Evolutionary conservation across 2,329 filamentous ascomycete species (phyloP).

Genomic region (Phaeosphaeria sp.): DNA sequence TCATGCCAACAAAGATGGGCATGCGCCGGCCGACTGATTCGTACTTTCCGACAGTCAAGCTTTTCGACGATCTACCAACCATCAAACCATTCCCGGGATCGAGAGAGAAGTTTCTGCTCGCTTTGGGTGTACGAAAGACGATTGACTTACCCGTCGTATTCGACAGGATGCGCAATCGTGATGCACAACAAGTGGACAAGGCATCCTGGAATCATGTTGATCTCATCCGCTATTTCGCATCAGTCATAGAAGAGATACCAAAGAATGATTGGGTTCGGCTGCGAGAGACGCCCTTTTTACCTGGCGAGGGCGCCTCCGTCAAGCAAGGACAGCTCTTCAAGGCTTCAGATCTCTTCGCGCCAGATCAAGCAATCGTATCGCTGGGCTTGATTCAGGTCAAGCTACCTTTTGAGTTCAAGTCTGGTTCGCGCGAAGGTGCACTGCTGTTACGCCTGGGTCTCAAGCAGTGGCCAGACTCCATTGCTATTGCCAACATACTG

Average conservation of each 20-base stretch:
- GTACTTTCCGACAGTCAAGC: conserved; percentile 90
- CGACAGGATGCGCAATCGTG: conserved; percentile 74
- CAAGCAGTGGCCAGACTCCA: conserved; percentile 71
- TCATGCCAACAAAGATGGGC: conserved; percentile 89
- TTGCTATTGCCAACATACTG: conserved; percentile 81
- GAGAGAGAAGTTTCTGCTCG: conserved; percentile 86
- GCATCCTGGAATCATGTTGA: conserved; percentile 89
- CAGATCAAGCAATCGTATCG: conserved; percentile 38
- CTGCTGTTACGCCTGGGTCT: conserved; percentile 79
- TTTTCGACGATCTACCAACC: conserved; percentile 91
- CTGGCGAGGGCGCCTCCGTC: conserved; percentile 60
- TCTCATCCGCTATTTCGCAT: conserved; percentile 90
- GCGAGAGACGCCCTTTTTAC: conserved; percentile 79
- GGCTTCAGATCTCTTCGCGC: conserved; percentile 45
- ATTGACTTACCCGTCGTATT: conserved; percentile 95
- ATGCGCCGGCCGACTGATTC: conserved; percentile 86
- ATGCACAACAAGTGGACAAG: conserved; percentile 57
- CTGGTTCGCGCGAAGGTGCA: conserved; percentile 64
- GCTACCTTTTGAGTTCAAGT: conserved; percentile 75
- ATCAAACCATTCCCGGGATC: conserved; percentile 75
- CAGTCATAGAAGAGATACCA: conserved; percentile 89
- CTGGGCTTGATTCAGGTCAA: conserved; percentile 60
- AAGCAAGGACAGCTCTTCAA: conserved; percentile 43
- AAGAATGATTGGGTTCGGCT: conserved; percentile 79
- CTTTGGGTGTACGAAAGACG: conserved; percentile 91